phyloP scores from a whole-genome alignment of 257 asterid genomes.

The Solanum dulcamara region DNA sequence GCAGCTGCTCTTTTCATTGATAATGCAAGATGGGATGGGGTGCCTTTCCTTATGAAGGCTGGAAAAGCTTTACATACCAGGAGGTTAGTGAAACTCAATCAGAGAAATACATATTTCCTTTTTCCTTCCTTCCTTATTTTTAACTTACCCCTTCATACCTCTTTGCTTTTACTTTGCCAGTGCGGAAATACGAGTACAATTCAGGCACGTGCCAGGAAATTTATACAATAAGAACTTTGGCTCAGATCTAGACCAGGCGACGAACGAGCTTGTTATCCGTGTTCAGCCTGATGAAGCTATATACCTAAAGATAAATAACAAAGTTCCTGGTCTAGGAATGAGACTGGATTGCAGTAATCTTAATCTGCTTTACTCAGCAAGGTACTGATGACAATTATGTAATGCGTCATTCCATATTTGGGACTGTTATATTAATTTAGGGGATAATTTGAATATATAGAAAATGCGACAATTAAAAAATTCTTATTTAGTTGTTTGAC shows the following conservation, averaged over 20 bases:
- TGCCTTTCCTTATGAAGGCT: conserved; percentile 95
- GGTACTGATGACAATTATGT: conserved; percentile 28
- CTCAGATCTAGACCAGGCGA: conserved; percentile 71
- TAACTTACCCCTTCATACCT: not conserved
- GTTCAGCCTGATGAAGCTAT: conserved; percentile 96
- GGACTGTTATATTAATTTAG: not conserved
- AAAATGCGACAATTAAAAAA: not conserved
- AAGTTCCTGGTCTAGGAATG: conserved; percentile 95
- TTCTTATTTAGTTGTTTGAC: not conserved
- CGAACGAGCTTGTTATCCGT: conserved; percentile 96
- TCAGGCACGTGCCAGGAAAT: conserved; percentile 90
- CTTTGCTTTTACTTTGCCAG: conserved; percentile 22
- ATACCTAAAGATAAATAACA: conserved; percentile 79
- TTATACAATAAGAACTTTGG: conserved; percentile 63
- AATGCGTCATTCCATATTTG: not conserved
- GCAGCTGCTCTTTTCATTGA: conserved; percentile 95
- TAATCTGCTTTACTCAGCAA: conserved; percentile 81
- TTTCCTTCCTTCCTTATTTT: not conserved
- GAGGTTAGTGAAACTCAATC: conserved; percentile 30
- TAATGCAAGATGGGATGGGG: conserved; percentile 97
- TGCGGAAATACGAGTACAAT: conserved; percentile 91
- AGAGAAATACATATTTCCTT: not conserved
- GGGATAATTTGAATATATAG: not conserved
- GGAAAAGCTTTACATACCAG: conserved; percentile 84
- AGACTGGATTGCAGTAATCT: conserved; percentile 83